Percentiles rank a stretch among this genome's conserved stretches.
These are phyloP conservation scores for Leucaena leucocephala DNA, from an alignment of 306 rosid species.

Conservation along the genomic window DNA sequence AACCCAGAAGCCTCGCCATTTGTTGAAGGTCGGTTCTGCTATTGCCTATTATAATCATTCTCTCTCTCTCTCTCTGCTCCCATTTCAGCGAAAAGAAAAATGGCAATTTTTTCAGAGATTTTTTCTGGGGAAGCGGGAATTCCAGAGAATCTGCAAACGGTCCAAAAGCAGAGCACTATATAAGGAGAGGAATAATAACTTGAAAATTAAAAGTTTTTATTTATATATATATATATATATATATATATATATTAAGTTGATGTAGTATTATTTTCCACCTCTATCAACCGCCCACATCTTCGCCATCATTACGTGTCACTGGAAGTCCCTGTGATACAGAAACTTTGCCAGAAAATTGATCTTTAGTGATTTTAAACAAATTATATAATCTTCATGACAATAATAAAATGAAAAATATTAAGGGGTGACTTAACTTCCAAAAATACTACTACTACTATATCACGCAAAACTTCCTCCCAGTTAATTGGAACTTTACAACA, in stretches of 20 bases:
- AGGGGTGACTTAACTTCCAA: not conserved
- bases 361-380: not conserved
- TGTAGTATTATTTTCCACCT: not conserved
- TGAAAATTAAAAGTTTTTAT: too few relatives aligned
- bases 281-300: not conserved
- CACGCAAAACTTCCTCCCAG: not conserved
- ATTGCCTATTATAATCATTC: too few relatives aligned
- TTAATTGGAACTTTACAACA: not conserved
- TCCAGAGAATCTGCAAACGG: constrained; percentile 41
- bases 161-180: constrained; percentile 9
- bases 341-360: not conserved
- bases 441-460: too few relatives aligned
- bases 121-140: not conserved
- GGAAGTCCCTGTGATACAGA: not conserved
- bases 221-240: too few relatives aligned
- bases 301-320: not conserved
- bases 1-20: constrained; percentile 34
- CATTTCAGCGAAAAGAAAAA: constrained; percentile 38
- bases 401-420: too few relatives aligned
- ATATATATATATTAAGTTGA: too few relatives aligned
- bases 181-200: constrained; percentile 1
- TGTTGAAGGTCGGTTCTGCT: constrained; percentile 53
- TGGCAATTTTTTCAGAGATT: constrained; percentile 23
- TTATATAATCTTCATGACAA: not conserved
- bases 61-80: constrained; percentile 7